Percentiles rank a stretch among this genome's conserved stretches.
phyloP scores from a whole-genome alignment of 768 basidiomycete species.

The Suillus paluster region DNA sequence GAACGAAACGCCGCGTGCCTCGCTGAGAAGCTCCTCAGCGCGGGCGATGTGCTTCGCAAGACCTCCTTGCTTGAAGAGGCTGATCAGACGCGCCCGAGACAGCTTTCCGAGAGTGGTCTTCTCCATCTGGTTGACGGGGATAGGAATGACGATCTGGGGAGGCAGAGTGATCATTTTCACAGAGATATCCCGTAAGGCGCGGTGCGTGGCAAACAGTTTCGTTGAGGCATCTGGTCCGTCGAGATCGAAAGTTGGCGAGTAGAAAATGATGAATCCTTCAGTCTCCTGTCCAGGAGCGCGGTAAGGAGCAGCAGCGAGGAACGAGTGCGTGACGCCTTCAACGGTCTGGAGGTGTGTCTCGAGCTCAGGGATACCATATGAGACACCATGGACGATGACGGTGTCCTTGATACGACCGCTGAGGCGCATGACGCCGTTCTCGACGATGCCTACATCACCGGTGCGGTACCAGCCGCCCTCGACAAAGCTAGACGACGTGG shows the following conservation, averaged over 20 bases:
- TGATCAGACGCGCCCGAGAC: constrained; percentile 41
- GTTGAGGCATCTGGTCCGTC: constrained; percentile 27
- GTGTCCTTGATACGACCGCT: constrained; percentile 44
- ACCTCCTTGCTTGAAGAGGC: constrained; percentile 40
- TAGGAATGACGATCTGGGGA: constrained; percentile 43
- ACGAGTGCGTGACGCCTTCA: constrained; percentile 36
- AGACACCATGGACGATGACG: constrained; percentile 45
- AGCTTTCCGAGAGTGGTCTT: constrained; percentile 51
- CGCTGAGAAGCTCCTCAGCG: constrained; percentile 28
- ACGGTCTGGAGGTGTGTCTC: constrained; percentile 43
- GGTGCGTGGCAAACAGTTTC: constrained; percentile 30
- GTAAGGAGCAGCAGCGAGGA: constrained; percentile 40
- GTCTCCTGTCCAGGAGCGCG: constrained; percentile 41
- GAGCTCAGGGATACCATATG: constrained; percentile 39
- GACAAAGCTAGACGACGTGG: constrained; percentile 51
- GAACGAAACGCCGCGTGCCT: constrained; percentile 28
- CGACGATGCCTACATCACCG: constrained; percentile 54
- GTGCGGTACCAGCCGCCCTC: constrained; percentile 63
- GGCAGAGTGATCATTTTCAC: constrained; percentile 38
- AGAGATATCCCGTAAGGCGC: constrained; percentile 33
- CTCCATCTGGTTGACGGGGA: constrained; percentile 41
- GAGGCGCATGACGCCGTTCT: constrained; percentile 38
- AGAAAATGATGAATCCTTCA: constrained; percentile 46
- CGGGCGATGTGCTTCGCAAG: constrained; percentile 33
- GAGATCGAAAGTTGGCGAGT: constrained; percentile 31